A percentile compares a stretch with the other conserved stretches of the same genome.
These are phyloP conservation scores for Amphirosellinia nigrospora DNA, from an alignment of 495 filamentous ascomycete genomes.

Conservation along the genomic window DNA sequence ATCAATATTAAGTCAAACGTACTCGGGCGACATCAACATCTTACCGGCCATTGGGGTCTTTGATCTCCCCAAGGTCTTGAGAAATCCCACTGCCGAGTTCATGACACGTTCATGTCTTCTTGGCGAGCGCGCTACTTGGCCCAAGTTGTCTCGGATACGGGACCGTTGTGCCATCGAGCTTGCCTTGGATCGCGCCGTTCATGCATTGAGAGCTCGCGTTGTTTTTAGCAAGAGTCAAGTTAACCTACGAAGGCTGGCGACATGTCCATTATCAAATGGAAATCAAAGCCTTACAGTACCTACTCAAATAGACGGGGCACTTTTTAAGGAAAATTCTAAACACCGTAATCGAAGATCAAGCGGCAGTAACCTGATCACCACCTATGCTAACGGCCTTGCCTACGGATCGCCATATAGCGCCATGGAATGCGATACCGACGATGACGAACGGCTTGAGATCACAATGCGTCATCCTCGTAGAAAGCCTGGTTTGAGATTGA, in stretches of 20 bases:
- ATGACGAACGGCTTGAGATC: conserved; percentile 52
- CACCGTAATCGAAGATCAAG: conserved; percentile 36
- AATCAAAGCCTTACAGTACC: conserved; percentile 18
- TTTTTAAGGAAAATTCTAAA: conserved; percentile 30
- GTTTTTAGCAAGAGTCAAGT: conserved; percentile 80
- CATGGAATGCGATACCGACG: conserved; percentile 48
- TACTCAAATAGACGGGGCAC: conserved; percentile 9
- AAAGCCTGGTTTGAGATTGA: conserved; percentile 39
- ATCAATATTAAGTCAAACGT: conserved; percentile 85
- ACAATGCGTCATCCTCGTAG: conserved; percentile 28
- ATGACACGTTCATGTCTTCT: conserved; percentile 76
- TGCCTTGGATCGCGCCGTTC: conserved; percentile 82
- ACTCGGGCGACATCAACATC: conserved; percentile 95
- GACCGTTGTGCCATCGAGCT: conserved; percentile 88
- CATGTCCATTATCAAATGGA: conserved; percentile 30
- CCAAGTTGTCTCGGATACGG: conserved; percentile 78
- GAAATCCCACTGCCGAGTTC: conserved; percentile 89
- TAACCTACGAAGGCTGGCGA: conserved; percentile 59
- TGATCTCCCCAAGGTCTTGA: conserved; percentile 77
- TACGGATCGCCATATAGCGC: conserved; percentile 35
- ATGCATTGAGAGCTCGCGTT: conserved; percentile 73
- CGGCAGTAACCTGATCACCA: conserved; percentile 32
- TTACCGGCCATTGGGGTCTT: conserved; percentile 77
- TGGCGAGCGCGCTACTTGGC: conserved; percentile 90
- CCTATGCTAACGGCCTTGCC: conserved; percentile 14